Base-by-base conservation (phyloP, 108 stramenopile genomes). In the Cyclotella atomus region DNA sequence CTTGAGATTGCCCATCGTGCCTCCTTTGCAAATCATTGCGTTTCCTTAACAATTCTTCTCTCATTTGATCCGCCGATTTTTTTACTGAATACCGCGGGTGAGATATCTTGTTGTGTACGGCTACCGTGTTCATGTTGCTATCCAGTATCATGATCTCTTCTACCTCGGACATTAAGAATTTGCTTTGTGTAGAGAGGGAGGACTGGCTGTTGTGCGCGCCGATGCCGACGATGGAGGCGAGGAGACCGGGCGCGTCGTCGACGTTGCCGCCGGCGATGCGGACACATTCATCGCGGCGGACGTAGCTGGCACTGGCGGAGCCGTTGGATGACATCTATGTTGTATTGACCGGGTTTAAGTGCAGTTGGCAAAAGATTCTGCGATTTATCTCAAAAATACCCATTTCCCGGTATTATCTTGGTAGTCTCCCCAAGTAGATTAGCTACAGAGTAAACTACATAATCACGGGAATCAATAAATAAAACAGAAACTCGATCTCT, bases 231-330 rank as follows among this genome's bases (percentile, higher is more conserved):
- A 55, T 55, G 4, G 54, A 27, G 5, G 27, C 54, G 4, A 6
- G 5, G 25, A 6, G 8, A 4, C 54, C 27, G 4, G 27, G n/a
- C 4, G 4, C 49, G 19, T 8, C 49, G 47, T 49, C 47, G 10
- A 4, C 17, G 47, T 10, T 12, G 16, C n/a, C n/a, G 47, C 3
- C 4, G 28, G 54, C 24, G 6, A 55, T 4, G 4, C 54, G 54
- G 17, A 55, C 28, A 27, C 54, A 55, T 28, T 55, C 54, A 16
- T 55, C 54, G 25, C 54, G 54, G 54, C 54, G 54, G 21, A 55
- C 16, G 28, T 55, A 55, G 4, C 4, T 28, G 54, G 25, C 54
- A 27, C 2, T 9, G 54, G 7, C 16, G 24, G 28, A n/a, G 9
- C 16, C 4, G 9, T 49, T 4, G 10, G 38, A 41, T 41, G 9